phyloP scores from a whole-genome alignment of 2,329 filamentous ascomycete genomes.

The Huntiella decipiens region DNA sequence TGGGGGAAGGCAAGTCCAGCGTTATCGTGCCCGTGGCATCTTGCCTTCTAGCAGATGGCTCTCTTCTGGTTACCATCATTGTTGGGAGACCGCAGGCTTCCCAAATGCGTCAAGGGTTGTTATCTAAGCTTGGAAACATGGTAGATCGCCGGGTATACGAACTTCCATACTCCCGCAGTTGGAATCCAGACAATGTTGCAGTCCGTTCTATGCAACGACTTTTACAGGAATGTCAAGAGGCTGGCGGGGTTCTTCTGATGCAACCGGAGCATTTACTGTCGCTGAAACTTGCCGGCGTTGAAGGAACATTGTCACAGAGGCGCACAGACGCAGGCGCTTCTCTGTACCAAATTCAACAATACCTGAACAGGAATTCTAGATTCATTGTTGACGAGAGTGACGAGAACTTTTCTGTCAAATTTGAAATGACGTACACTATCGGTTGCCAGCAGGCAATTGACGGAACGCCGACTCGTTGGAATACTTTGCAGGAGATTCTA shows the following conservation, averaged over 20 bases:
- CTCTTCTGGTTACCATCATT: conserved; percentile 34
- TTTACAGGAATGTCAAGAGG: conserved; percentile 23
- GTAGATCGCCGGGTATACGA: conserved; percentile 33
- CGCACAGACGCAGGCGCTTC: conserved; percentile 14
- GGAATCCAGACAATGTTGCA: conserved; percentile 21
- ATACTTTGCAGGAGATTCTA: conserved; percentile 33
- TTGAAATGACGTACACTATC: conserved; percentile 45
- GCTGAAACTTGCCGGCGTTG: conserved; percentile 41
- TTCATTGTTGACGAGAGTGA: conserved; percentile 49
- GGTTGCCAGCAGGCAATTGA: conserved; percentile 32
- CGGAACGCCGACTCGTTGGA: conserved; percentile 36
- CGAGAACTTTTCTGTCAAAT: conserved; percentile 40
- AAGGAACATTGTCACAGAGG: conserved; percentile 17
- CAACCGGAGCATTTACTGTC: conserved; percentile 48
- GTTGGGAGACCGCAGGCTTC: conserved; percentile 40
- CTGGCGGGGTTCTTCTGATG: conserved; percentile 36
- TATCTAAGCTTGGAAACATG: conserved; percentile 35
- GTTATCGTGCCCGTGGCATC: conserved; percentile 49
- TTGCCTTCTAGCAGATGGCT: conserved; percentile 29
- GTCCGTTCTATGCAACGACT: conserved; percentile 17
- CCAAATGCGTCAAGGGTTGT: conserved; percentile 40
- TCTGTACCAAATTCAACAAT: conserved; percentile 24
- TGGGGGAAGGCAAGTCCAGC: conserved; percentile 53
- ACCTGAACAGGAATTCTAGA: conserved; percentile 24
- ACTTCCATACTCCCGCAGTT: conserved; percentile 37